Evolutionary conservation across 371 early-diverging fungal genomes (phyloP), one percentile per base, ranked within the genome.

Genomic region (Mortierella sp.): DNA sequence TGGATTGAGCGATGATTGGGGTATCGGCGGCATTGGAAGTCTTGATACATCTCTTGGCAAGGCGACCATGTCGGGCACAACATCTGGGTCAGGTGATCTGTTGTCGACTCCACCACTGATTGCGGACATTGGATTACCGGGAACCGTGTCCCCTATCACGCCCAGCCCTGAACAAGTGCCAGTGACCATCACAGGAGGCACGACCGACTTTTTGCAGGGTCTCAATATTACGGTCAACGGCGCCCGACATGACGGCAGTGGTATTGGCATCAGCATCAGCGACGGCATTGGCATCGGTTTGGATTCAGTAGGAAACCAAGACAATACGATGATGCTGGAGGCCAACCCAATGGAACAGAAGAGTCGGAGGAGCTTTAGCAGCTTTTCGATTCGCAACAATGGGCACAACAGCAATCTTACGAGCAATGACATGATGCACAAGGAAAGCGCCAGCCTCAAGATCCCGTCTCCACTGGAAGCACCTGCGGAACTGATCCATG

Each of bases 1-100:
- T 52, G 72, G 72, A 17, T 31, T 63, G 54, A 55, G 52, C 13
- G 54, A 63, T 31, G 64, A 67, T 12, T 74, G 67, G 68, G 60
- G 51, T 14, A 55, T 34, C 10, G 34, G 67, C 64, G 60, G 51
- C 16, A 55, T 34, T 34, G 34, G 34, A 7, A 29, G 52, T 21
- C 45, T 49, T 34, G 54, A 56, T 37, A 25, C 25, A 9, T 53
- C 4, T 3, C 29, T 39, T 10, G 48, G 54, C n/a, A 39, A n/a
- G 3, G 39, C 24, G n/a, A 8, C 49, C 27, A 5, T n/a, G 19
- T 1, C 41, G 10, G 6, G 31, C 21, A 31, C 58, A 21, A 17
- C 59, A 29, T 21, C 46, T n/a, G 24, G 24, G n/a, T 49, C 16
- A 12, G 31, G 24, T 21, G 59, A 53, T n/a, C 21, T 63, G 14